phyloP scores from a whole-genome alignment of 805 yeast species.

The Hanseniaspora mollemarum region DNA sequence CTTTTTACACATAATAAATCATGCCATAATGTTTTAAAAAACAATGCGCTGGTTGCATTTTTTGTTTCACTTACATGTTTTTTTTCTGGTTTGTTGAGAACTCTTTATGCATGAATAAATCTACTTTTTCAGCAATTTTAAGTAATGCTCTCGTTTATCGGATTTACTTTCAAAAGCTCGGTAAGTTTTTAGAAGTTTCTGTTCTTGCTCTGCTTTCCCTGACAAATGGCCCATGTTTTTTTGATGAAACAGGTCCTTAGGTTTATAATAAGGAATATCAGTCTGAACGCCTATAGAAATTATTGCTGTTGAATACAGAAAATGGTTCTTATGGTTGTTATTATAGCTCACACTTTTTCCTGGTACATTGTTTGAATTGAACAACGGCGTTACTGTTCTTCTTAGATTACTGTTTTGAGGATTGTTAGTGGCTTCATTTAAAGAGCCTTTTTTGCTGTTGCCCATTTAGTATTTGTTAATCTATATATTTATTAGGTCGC shows the following conservation, averaged over 20 bases:
- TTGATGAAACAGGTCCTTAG: background rate
- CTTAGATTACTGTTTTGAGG: too few relatives aligned
- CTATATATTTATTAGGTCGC: too few relatives aligned
- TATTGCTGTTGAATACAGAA: background rate
- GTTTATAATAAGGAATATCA: background rate
- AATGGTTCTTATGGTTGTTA: background rate
- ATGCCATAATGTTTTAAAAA: too few relatives aligned
- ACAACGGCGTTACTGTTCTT: too few relatives aligned
- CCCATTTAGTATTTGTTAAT: too few relatives aligned
- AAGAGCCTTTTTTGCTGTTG: too few relatives aligned
- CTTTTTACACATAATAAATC: too few relatives aligned
- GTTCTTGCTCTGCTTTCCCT: background rate
- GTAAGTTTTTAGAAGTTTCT: background rate
- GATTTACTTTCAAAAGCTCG: background rate
- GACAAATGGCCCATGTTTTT: background rate
- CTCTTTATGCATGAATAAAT: too few relatives aligned
- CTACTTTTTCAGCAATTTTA: background rate
- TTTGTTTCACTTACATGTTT: background rate
- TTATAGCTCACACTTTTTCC: background rate
- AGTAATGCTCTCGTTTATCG: background rate
- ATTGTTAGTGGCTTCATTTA: too few relatives aligned
- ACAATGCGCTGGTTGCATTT: too few relatives aligned
- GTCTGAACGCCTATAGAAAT: constrained; percentile 6
- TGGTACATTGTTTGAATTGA: background rate
- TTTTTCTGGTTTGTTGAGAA: background rate